A percentile compares a stretch with the other conserved stretches of the same genome.
Conservation (phyloP, 2,329 filamentous ascomycete species). For the Lojkania enalia region DNA sequence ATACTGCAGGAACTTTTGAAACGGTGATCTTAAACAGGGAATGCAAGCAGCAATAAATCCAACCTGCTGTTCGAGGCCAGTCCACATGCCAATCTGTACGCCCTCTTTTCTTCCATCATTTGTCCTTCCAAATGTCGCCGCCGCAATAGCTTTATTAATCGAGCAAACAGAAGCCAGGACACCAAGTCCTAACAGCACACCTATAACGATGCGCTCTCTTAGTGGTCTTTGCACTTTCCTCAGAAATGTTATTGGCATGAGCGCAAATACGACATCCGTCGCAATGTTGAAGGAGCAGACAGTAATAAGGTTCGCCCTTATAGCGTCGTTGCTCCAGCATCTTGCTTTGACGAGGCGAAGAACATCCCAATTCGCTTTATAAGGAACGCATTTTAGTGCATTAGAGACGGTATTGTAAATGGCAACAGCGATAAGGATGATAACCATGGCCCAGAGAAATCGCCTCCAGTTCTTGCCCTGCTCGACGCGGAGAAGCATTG, state of each 20-base stretch:
- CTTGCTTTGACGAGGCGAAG: constrained; percentile 9
- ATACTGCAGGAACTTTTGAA: constrained; percentile 17
- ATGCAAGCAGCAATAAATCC: constrained; percentile 23
- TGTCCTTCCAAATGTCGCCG: not conserved
- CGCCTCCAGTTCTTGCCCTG: constrained; percentile 13
- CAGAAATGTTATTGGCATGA: constrained; percentile 24
- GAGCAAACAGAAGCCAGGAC: constrained; percentile 19
- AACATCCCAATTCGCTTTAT: constrained; percentile 18
- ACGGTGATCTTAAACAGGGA: constrained; percentile 23
- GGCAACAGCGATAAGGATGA: constrained; percentile 14
- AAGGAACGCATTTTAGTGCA: constrained; percentile 20
- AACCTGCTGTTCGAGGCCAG: constrained; percentile 18
- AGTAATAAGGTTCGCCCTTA: constrained; percentile 12
- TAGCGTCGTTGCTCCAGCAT: constrained; percentile 17
- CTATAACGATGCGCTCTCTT: constrained; percentile 21
- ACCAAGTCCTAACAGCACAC: constrained; percentile 21
- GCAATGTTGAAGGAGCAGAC: constrained; percentile 18
- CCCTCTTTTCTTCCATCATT: constrained; percentile 9
- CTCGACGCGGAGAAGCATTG: constrained; percentile 25
- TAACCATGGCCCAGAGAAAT: constrained; percentile 22
- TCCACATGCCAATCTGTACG: constrained; percentile 21
- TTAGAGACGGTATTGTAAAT: constrained; percentile 20
- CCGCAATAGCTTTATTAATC: constrained; percentile 17
- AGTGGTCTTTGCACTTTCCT: constrained; percentile 23
- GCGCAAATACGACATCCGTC: constrained; percentile 23